These are phyloP conservation scores for Boletus rubescentipes DNA, from an alignment of 768 basidiomycete genomes.

Conservation along the genomic window DNA sequence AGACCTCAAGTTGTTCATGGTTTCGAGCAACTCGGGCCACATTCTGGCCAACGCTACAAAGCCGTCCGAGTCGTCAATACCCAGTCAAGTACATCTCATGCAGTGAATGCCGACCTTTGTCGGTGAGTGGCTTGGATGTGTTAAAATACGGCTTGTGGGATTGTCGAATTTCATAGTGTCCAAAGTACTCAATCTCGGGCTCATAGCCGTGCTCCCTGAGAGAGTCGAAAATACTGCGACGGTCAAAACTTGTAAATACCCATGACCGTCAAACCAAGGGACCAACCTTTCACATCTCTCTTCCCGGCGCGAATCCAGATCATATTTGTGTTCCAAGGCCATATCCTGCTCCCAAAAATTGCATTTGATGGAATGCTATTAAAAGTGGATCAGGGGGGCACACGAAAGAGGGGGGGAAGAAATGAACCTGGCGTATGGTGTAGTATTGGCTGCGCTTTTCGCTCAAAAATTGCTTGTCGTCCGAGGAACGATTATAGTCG, in stretches of 20 bases:
- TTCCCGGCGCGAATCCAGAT: neutral
- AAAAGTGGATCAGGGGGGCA: neutral
- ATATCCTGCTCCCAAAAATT: neutral
- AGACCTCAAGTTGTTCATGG: neutral
- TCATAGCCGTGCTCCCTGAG: slow-evolving; percentile 8
- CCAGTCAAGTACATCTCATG: neutral
- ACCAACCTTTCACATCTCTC: neutral
- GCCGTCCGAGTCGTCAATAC: neutral
- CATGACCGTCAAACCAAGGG: neutral
- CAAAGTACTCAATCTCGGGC: slow-evolving; percentile 1
- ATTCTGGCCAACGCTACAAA: neutral
- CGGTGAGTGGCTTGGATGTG: slow-evolving; percentile 4
- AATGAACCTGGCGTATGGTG: neutral
- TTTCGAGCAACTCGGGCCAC: neutral
- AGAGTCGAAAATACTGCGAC: slow-evolving; percentile 9
- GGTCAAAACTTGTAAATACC: too few species aligned
- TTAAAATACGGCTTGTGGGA: slow-evolving; percentile 3
- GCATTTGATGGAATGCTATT: neutral
- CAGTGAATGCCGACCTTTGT: slow-evolving; percentile 2
- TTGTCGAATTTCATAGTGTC: neutral
- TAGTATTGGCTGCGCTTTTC: neutral
- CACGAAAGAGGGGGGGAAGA: neutral
- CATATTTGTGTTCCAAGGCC: neutral
- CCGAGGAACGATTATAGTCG: neutral
- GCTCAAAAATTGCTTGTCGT: neutral